phyloP scores from a whole-genome alignment of 148 eudicot genomes.

The Amaranthus cruentus region DNA sequence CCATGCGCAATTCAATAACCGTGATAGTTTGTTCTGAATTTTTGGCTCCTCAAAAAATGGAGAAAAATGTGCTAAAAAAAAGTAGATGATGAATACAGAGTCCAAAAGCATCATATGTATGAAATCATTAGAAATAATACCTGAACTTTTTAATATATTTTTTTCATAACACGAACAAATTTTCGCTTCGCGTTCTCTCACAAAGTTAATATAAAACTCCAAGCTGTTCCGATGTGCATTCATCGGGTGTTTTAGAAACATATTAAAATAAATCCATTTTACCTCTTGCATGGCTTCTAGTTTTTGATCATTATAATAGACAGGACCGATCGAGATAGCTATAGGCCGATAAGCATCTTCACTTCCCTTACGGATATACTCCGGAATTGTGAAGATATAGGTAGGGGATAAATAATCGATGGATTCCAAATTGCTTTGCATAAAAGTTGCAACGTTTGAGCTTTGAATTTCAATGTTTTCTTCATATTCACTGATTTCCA shows the following conservation, averaged over 20 bases:
- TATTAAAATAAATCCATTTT: slow-evolving; percentile 8
- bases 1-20: not conserved
- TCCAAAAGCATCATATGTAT: slow-evolving; percentile 18
- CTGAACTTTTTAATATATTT: not conserved
- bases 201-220: not conserved
- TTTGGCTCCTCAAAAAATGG: not conserved
- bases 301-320: slow-evolving; percentile 7
- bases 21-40: not conserved
- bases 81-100: slow-evolving; percentile 14
- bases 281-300: slow-evolving; percentile 18
- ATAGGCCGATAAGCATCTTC: slow-evolving; percentile 20
- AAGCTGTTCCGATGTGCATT: not conserved
- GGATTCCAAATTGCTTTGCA: no score
- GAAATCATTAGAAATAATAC: slow-evolving; percentile 12
- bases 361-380: not conserved
- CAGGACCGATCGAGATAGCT: slow-evolving; percentile 16
- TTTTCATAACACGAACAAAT: slow-evolving; percentile 12
- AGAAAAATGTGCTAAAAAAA: not conserved
- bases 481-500: no score
- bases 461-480: no score
- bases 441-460: no score
- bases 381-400: slow-evolving; percentile 18
- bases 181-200: not conserved
- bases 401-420: no score
- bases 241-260: not conserved